Base-by-base conservation (phyloP, 805 yeast species). In the Ogataea chonburiensis region DNA sequence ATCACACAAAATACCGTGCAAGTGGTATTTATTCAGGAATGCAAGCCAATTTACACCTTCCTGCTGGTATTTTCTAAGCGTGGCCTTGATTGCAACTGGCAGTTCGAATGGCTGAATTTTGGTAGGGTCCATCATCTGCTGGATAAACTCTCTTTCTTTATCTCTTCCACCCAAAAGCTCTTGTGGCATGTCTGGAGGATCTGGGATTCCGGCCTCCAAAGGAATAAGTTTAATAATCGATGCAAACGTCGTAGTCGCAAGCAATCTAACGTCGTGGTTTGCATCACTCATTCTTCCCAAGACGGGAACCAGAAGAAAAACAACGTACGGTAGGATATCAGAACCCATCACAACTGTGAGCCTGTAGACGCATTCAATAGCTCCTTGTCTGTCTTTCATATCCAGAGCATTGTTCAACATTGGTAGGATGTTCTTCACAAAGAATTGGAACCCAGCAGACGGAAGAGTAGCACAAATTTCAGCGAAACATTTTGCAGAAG, bases 41-140 rank as follows among this genome's bases (percentile, higher is more conserved):
- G 96, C 96, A 36, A 93, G 70, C 99, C 99, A 93, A 58, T 91
- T 93, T 24, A 93, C 94, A 61, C 99, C 99, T 43, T 93, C 98
- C 59, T 93, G 98, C 64, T 93, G 99, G 57, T 93, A 93, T 45
- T 86, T 84, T 58, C 99, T 77, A 45, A 93, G 70, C 1, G 94
- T 86, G 0, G 98, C 98, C 45, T 86, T 85, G 43, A 93, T 87
- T 3, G 89, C 77, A 25, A 93, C 93, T 0, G 98, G 98, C 23
- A 94, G 64, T 33, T 77, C 81, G 58, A 91, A 93, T 0, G 95
- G 80, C 50, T 89, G 76, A 28, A 93, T 85, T 56, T 89, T 88
- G 4, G 86, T 70, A 12, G 95, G 95, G 59, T 93, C 98, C 93
- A 93, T 86, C 98, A 93, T 91, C 57, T 93, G 98, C 49, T 83